A percentile compares a stretch with the other conserved stretches of the same genome.
These are phyloP conservation scores for Magnaporthales sp. DNA, from an alignment of 2,329 filamentous ascomycete species.

Conservation along the genomic window DNA sequence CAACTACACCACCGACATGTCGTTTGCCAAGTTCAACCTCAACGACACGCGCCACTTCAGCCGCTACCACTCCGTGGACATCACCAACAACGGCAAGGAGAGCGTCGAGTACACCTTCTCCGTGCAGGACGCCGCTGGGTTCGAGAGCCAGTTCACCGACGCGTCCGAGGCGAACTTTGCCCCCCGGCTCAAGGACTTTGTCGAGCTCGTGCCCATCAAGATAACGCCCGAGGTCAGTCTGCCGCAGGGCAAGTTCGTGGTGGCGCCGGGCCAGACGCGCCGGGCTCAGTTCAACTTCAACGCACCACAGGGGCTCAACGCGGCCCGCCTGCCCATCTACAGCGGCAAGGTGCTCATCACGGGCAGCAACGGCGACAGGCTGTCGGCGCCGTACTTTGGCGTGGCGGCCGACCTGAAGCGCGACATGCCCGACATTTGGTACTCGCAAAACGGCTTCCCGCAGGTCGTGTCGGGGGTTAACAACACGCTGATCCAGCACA, in stretches of 20 bases:
- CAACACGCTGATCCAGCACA: neutral
- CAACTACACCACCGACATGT: constrained; percentile 25
- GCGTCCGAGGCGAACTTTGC: neutral
- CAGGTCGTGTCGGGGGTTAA: constrained; percentile 5
- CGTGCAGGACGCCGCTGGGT: constrained; percentile 22
- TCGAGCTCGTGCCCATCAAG: constrained; percentile 9
- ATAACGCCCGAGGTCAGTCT: constrained; percentile 9
- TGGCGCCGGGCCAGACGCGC: constrained; percentile 17
- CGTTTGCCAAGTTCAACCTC: constrained; percentile 29
- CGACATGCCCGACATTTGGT: constrained; percentile 11
- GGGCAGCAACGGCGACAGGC: constrained; percentile 20
- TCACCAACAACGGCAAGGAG: constrained; percentile 28
- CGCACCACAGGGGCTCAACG: constrained; percentile 13
- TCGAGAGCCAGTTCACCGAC: constrained; percentile 19
- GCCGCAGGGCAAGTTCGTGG: constrained; percentile 12
- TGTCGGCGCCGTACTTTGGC: constrained; percentile 23
- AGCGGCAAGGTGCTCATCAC: constrained; percentile 23
- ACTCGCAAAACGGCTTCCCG: constrained; percentile 7
- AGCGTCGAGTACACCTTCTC: constrained; percentile 25
- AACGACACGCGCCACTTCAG: constrained; percentile 34
- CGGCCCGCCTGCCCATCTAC: constrained; percentile 21
- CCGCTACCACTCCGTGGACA: constrained; percentile 16
- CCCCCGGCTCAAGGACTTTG: constrained; percentile 6
- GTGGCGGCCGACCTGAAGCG: constrained; percentile 8
- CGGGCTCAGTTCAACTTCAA: constrained; percentile 17